Evolutionary conservation across 495 filamentous ascomycete genomes (phyloP).

Genomic region (Echria macrotheca): DNA sequence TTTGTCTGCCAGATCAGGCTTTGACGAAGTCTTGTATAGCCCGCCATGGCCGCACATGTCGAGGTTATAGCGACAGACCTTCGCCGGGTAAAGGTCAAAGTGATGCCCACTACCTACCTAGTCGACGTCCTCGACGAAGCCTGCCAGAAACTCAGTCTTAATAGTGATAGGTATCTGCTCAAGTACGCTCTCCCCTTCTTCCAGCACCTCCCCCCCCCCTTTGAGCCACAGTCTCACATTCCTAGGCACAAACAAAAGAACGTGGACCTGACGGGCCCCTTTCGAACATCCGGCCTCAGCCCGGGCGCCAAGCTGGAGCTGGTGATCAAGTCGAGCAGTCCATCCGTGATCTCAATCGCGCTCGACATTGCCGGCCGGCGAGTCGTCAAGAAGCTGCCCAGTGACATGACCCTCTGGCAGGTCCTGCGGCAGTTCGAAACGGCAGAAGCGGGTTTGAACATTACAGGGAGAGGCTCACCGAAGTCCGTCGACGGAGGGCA

Average conservation of each 20-base stretch:
- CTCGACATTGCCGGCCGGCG: slow-evolving; percentile 74
- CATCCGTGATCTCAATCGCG: slow-evolving; percentile 77
- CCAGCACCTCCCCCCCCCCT: neutral
- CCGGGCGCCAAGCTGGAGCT: slow-evolving; percentile 90
- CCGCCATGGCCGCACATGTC: slow-evolving; percentile 88
- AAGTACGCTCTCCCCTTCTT: slow-evolving; percentile 58
- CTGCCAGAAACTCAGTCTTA: slow-evolving; percentile 69
- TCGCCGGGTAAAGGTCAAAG: slow-evolving; percentile 71
- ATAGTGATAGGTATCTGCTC: slow-evolving; percentile 67
- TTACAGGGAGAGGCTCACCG: slow-evolving; percentile 73
- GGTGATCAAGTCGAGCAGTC: slow-evolving; percentile 73
- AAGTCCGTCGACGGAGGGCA: slow-evolving; percentile 57
- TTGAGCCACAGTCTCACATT: slow-evolving; percentile 3
- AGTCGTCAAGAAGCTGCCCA: slow-evolving; percentile 75
- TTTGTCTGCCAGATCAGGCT: slow-evolving; percentile 12
- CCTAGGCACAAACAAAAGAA: slow-evolving; percentile 71
- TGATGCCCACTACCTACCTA: slow-evolving; percentile 69
- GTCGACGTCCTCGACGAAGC: slow-evolving; percentile 82
- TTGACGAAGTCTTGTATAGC: too few species aligned
- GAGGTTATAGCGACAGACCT: slow-evolving; percentile 76
- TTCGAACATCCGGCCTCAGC: slow-evolving; percentile 78
- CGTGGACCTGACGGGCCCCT: slow-evolving; percentile 75
- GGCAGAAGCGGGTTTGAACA: slow-evolving; percentile 57
- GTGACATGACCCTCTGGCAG: slow-evolving; percentile 79
- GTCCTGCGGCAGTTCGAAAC: slow-evolving; percentile 84